Conservation (phyloP, 2,329 filamentous ascomycete species). For the Ophiosphaerella korrae region DNA sequence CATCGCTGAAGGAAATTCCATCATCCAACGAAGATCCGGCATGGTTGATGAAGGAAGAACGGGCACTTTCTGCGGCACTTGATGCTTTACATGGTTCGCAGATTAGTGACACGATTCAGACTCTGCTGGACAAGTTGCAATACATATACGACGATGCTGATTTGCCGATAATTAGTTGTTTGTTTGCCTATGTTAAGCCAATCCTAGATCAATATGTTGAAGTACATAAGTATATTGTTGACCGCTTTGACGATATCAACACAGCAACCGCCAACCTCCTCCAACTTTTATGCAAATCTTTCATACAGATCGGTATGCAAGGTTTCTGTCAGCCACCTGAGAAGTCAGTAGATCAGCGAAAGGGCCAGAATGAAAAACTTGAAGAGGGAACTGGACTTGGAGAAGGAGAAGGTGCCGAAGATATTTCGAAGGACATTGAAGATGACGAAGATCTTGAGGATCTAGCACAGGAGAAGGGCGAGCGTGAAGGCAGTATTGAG, state of each 20-base stretch:
- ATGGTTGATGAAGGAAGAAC: constrained; percentile 64
- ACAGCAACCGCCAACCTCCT: constrained; percentile 73
- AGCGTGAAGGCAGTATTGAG: constrained; percentile 70
- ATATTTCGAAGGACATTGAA: constrained; percentile 96
- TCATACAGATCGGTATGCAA: constrained; percentile 77
- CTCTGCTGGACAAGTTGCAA: constrained; percentile 54
- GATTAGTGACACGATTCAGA: constrained; percentile 55
- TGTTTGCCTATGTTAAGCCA: constrained; percentile 68
- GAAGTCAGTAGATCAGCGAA: constrained; percentile 67
- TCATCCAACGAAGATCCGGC: constrained; percentile 63
- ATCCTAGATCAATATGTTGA: constrained; percentile 75
- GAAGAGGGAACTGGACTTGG: constrained; percentile 93
- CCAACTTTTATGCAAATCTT: constrained; percentile 75
- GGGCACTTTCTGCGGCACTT: constrained; percentile 50
- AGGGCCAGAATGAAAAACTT: constrained; percentile 75
- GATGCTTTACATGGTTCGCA: constrained; percentile 64
- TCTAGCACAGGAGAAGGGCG: constrained; percentile 77
- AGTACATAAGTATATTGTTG: constrained; percentile 64
- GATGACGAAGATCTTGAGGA: constrained; percentile 93
- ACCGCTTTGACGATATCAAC: constrained; percentile 68
- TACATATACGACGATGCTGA: constrained; percentile 46
- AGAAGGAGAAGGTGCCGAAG: constrained; percentile 91
- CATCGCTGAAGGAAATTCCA: constrained; percentile 60
- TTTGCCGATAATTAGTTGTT: constrained; percentile 57
- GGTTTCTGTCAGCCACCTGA: constrained; percentile 93